Base-by-base conservation (phyloP, 2,329 filamentous ascomycete genomes). In the Exophiala viscosa region DNA sequence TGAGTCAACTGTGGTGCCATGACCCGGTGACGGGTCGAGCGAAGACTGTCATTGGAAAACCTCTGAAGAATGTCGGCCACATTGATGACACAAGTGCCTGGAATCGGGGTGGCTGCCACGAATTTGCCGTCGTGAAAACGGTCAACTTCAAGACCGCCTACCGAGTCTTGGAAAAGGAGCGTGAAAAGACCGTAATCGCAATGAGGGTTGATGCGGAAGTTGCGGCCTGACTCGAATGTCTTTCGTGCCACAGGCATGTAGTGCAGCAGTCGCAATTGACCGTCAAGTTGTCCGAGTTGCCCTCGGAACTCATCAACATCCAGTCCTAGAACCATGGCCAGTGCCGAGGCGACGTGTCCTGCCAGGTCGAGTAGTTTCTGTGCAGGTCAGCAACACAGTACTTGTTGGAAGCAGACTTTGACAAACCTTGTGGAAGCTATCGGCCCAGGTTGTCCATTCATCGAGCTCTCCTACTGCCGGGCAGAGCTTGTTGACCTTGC, bases 221-320 rank as follows among this genome's bases (percentile, higher is more conserved):
- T n/a, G 11, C 35, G 14, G 5, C 43, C 40, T 5, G 23, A 13
- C 23, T 48, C 41, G 15, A 46, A 9, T 10, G n/a, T 23, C 6
- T 36, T 28, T 42, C 67, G 70, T 7, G 60, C 55, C 39, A 74
- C 64, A 41, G 67, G 67, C 28, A 63, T 63, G 18, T 65, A 65
- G 46, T 67, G 61, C 8, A 73, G 65, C 2, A 48, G 35, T 15
- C 45, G 33, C 11, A 48, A 15, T 17, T 48, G 45, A 9, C 13
- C 13, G 0, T 67, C 79, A 0, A 80, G 80, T 53, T 77, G 73
- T 0, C 70, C 74, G 17, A 76, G 73, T 47, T 79, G 76, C 3
- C 67, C 66, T 50, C 82, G 79, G 60, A 83, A 83, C 45, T 77
- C 76, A 31, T 72, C 62, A 59, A 83, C 80, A 0, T 73, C 69